Evolutionary conservation across 352 stramenopile species (phyloP).

Genomic region (Pythium rishiriense): DNA sequence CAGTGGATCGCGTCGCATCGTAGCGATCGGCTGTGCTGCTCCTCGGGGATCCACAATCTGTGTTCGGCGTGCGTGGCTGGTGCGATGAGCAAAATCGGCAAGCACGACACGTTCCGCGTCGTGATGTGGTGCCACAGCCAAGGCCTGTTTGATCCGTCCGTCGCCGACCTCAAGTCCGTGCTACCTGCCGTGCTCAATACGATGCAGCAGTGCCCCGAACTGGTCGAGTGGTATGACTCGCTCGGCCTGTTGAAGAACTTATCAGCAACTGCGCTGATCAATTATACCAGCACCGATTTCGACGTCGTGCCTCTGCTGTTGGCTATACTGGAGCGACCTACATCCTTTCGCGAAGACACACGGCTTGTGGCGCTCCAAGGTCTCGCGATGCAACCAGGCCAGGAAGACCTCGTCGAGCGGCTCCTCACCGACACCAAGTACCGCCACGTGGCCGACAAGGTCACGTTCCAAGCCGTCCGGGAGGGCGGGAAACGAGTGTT

Average conservation of each 20-base stretch:
- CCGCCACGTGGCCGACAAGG: not conserved
- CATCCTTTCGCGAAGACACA: too few relatives aligned
- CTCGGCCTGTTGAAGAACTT: too few relatives aligned
- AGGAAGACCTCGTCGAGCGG: not conserved
- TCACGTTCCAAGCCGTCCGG: not conserved
- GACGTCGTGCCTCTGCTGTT: too few relatives aligned
- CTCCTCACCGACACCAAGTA: not conserved
- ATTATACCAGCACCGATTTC: too few relatives aligned
- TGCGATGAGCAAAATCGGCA: not conserved
- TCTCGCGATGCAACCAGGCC: not conserved
- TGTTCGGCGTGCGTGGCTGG: not conserved
- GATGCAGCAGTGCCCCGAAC: too few relatives aligned
- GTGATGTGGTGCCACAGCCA: not conserved
- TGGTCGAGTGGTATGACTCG: too few relatives aligned
- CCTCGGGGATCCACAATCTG: not conserved
- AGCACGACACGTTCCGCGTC: not conserved
- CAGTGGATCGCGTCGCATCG: slow-evolving; percentile 10
- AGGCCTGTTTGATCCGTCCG: not conserved
- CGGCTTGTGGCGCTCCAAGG: too few relatives aligned
- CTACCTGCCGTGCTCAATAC: not conserved
- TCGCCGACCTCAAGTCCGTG: not conserved
- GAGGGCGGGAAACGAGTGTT: not conserved
- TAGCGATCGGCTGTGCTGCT: slow-evolving; percentile 7
- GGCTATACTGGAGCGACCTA: too few relatives aligned
- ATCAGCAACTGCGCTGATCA: too few relatives aligned